phyloP scores from a whole-genome alignment of 2,329 filamentous ascomycete genomes.

The Teratosphaeria pseudoeucalypti region DNA sequence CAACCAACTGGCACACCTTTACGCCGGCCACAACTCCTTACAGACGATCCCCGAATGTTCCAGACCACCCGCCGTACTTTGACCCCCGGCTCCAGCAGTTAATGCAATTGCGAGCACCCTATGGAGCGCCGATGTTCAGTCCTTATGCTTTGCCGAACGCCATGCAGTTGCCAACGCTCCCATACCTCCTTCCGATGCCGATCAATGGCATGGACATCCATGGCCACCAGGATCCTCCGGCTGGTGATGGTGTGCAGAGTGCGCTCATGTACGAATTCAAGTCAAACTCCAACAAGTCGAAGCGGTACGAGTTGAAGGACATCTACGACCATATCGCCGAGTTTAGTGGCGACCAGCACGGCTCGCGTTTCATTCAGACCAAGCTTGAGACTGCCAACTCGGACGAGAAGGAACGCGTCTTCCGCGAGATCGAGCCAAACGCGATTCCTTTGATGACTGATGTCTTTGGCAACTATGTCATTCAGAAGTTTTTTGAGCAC shows the following conservation, averaged over 20 bases:
- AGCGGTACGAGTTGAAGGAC: conserved; percentile 74
- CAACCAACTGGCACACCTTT: conserved; percentile 2
- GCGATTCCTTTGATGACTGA: conserved; percentile 86
- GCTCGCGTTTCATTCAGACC: conserved; percentile 88
- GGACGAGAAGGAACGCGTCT: conserved; percentile 87
- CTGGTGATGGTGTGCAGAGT: conserved; percentile 55
- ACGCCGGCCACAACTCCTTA: not conserved
- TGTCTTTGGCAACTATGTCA: conserved; percentile 96
- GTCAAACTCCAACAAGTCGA: conserved; percentile 62
- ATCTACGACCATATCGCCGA: conserved; percentile 83
- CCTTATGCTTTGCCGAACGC: conserved; percentile 27
- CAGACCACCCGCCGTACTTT: conserved; percentile 22
- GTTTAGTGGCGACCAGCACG: conserved; percentile 91
- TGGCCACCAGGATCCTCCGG: conserved; percentile 41
- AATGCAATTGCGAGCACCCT: conserved; percentile 13
- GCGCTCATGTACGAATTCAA: conserved; percentile 70
- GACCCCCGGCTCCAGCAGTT: conserved; percentile 28
- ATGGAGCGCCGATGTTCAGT: conserved; percentile 25
- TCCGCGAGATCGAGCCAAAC: conserved; percentile 76
- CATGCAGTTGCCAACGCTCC: conserved; percentile 22
- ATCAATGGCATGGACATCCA: conserved; percentile 30
- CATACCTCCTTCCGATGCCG: conserved; percentile 26
- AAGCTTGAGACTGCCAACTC: conserved; percentile 89
- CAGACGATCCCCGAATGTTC: conserved; percentile 1
- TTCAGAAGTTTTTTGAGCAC: conserved; percentile 95